Evolutionary conservation across 2,329 filamentous ascomycete genomes (phyloP), one percentile per base, ranked within the genome.

Genomic region (Ceratocystis cubensis): DNA sequence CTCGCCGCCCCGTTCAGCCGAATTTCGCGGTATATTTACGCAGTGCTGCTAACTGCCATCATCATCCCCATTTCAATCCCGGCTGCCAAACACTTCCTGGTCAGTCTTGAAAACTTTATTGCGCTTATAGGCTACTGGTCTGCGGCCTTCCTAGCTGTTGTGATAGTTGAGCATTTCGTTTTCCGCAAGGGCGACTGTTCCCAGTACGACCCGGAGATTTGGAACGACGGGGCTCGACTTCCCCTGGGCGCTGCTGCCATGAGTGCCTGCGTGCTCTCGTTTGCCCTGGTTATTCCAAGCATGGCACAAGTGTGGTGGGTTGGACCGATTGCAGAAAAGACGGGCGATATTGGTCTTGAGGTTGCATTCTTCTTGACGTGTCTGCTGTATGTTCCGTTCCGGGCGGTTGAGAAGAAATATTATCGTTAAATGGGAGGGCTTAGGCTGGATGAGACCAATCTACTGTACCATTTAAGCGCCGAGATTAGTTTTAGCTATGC

Each of bases 331-430:
- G 84, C 83, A 0, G 74, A 78, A 73, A 79, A 71, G 45, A 84
- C 84, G 10, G 85, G 85, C 0, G 84, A 88, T 69, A 82, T 88
- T 72, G 85, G 85, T 0, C 86, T 88, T 67, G 85, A 88, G 75
- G 74, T 85, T 72, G 84, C 84, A 0, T 81, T 87, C 71, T 77
- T 78, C 33, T 72, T 82, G 66, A 80, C 79, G 13, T 77, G 73
- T 1, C 10, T 82, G 41, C 72, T 76, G 30, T 83, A 82, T 65
- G 63, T 81, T 1, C 79, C 80, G 2, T 72, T 83, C 13, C 74
- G 81, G 5, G 77, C 74, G 71, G 63, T 77, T 0, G 81, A 83
- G 73, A 78, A 75, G 68, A 74, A 73, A 61, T 56, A 73, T 8
- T 17, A 30, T 15, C 53, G 53, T 13, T 57, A 57, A 8, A n/a